Percentiles rank a stretch among this genome's conserved stretches.
These are phyloP conservation scores for Claviceps digitariae DNA, from an alignment of 2,329 filamentous ascomycete genomes.

Conservation along the genomic window DNA sequence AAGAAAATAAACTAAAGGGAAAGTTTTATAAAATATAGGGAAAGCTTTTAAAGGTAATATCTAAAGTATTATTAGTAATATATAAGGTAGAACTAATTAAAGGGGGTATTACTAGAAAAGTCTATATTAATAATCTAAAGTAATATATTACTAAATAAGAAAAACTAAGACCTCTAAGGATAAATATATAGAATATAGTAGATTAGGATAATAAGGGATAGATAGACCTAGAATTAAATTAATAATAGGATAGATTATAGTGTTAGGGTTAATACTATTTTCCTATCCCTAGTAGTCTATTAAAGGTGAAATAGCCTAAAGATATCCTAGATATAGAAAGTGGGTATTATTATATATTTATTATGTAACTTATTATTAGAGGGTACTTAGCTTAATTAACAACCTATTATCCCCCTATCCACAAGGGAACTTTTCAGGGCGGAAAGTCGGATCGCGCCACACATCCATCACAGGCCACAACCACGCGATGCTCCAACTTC, in stretches of 20 bases:
- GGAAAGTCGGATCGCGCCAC: no score
- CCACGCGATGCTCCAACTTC: not conserved
- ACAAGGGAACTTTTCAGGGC: no score
- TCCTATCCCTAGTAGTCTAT: not conserved
- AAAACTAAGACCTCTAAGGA: not conserved
- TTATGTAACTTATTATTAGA: no score
- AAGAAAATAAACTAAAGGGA: not conserved
- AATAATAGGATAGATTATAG: no score
- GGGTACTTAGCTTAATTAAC: no score
- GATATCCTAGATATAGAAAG: no score
- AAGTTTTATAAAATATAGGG: not conserved
- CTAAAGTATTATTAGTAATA: not conserved
- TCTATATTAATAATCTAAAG: not conserved
- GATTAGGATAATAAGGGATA: not conserved
- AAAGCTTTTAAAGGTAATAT: not conserved
- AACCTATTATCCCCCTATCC: no score
- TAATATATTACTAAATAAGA: not conserved
- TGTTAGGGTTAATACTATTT: not conserved
- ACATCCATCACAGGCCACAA: not conserved
- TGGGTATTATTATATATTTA: no score
- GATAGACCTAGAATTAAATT: not conserved
- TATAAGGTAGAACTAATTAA: not conserved
- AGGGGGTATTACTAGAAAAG: fast-evolving
- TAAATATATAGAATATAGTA: not conserved
- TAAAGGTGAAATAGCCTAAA: not conserved